Conservation (phyloP, 805 yeast genomes). For the Hanseniaspora occidentalis region DNA sequence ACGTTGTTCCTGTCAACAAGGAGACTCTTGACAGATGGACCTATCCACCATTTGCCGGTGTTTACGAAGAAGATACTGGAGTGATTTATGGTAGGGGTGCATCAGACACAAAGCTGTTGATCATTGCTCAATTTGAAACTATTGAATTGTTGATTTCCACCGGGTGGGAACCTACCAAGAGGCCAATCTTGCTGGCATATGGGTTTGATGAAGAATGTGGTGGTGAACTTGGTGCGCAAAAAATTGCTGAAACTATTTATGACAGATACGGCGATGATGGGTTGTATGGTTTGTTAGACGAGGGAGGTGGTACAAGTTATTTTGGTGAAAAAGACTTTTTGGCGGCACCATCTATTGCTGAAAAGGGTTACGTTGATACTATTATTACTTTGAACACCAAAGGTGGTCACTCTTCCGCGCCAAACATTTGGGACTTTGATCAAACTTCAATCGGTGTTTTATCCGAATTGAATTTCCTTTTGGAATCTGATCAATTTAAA, state of each 20-base stretch:
- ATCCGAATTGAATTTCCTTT: constrained; percentile 37
- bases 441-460: constrained; percentile 67
- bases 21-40: constrained; percentile 43
- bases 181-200: constrained; percentile 44
- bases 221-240: constrained; percentile 37
- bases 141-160: constrained; percentile 31
- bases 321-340: constrained; percentile 30
- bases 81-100: constrained; percentile 54
- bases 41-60: constrained; percentile 44
- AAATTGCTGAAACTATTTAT: constrained; percentile 30
- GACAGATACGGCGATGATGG: constrained; percentile 43
- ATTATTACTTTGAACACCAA: constrained; percentile 37
- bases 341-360: constrained; percentile 40
- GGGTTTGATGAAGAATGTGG: constrained; percentile 59
- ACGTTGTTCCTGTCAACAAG: constrained; percentile 57
- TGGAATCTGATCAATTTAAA: constrained; percentile 40
- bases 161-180: constrained; percentile 31
- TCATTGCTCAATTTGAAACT: constrained; percentile 46
- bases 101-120: constrained; percentile 49
- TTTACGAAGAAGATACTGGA: constrained; percentile 38
- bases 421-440: constrained; percentile 34
- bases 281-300: constrained; percentile 49
- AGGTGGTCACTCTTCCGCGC: constrained; percentile 65
- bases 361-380: constrained; percentile 43
- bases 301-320: constrained; percentile 29